Conservation (phyloP, 2,329 filamentous ascomycete species). For the Penicillium sp. region DNA sequence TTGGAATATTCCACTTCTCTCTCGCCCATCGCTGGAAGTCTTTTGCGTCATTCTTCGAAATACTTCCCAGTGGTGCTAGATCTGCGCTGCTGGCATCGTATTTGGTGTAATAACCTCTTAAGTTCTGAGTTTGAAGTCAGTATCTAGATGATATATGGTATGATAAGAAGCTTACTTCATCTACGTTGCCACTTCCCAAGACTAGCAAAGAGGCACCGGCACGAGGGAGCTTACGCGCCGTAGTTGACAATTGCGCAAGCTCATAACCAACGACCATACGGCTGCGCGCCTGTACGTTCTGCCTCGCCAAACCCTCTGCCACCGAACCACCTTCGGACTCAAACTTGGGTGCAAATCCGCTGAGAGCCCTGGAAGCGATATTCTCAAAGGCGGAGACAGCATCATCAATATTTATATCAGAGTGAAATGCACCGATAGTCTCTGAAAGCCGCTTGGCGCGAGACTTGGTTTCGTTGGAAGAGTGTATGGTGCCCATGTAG, state of each 20-base stretch:
- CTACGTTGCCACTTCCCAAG: slow-evolving; percentile 63
- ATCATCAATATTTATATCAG: slow-evolving; percentile 67
- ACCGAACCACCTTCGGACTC: slow-evolving; percentile 59
- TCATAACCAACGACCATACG: slow-evolving; percentile 60
- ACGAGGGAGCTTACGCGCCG: slow-evolving; percentile 46
- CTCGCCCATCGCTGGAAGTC: slow-evolving; percentile 63
- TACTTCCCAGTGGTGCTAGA: slow-evolving; percentile 53
- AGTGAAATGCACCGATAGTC: slow-evolving; percentile 65
- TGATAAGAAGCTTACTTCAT: slow-evolving; percentile 27
- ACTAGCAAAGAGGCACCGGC: slow-evolving; percentile 58
- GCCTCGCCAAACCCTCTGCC: slow-evolving; percentile 25
- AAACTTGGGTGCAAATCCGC: slow-evolving; percentile 55
- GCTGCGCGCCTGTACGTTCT: slow-evolving; percentile 60
- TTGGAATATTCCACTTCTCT: slow-evolving; percentile 54
- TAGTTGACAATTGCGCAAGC: slow-evolving; percentile 61
- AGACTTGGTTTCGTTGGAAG: slow-evolving; percentile 60
- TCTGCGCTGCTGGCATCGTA: slow-evolving; percentile 57
- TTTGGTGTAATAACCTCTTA: slow-evolving; percentile 58
- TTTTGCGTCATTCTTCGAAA: slow-evolving; percentile 64
- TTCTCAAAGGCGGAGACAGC: slow-evolving; percentile 43
- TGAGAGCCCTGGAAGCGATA: slow-evolving; percentile 44
- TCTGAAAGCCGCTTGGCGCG: slow-evolving; percentile 58
- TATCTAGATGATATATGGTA: background rate
- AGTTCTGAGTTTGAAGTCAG: background rate
- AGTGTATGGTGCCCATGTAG: slow-evolving; percentile 67